Base-by-base conservation (phyloP, 495 filamentous ascomycete species). In the Aspergillus carlsbadensis region DNA sequence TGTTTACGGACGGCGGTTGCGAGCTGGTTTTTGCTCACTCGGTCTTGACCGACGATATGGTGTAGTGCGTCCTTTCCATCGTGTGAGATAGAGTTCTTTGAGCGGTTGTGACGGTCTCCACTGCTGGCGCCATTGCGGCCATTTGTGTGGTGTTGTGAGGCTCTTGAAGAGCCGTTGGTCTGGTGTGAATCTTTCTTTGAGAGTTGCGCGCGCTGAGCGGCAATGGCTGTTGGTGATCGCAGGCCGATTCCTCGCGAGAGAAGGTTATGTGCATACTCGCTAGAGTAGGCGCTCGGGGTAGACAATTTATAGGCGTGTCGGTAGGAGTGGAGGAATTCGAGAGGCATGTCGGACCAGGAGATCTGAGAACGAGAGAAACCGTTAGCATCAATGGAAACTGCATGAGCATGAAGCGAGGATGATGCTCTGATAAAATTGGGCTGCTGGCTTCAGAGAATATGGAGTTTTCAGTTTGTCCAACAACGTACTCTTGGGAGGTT, bases 1-100 rank as follows among this genome's bases (percentile, higher is more conserved):
- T 96, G 89, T 74, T 92, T 96, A 55, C 92, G 77, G 21, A 94
- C 90, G 10, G 87, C 79, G 54, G 85, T 79, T n/a, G 90, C 89
- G 34, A 97, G 79, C 61, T 92, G 82, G 22, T 92, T 86, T 65
- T 90, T 88, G 63, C 80, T 80, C 65, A 93, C 84, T 50, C 88
- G 78, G 45, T 88, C 71, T 58, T 78, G 75, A 15, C 71, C 68
- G 46, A 68, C 67, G 35, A 75, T 76, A 29, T 65, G 63, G 47
- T 69, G 64, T 15, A 76, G 52, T 18, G 66, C 44, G 10, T 47
- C 43, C 51, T 68, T 61, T 44, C 68, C 63, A n/a, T 64, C 48
- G 11, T 53, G 34, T 35, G 49, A 22, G 21, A n/a, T 40, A 15
- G 48, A 14, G 15, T 37, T 37, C 51, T 60, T 58, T 17, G 34